Percentiles rank a stretch among this genome's conserved stretches.
Evolutionary conservation across 2,329 filamentous ascomycete species (phyloP).

Genomic region (Apiospora malaysiana): DNA sequence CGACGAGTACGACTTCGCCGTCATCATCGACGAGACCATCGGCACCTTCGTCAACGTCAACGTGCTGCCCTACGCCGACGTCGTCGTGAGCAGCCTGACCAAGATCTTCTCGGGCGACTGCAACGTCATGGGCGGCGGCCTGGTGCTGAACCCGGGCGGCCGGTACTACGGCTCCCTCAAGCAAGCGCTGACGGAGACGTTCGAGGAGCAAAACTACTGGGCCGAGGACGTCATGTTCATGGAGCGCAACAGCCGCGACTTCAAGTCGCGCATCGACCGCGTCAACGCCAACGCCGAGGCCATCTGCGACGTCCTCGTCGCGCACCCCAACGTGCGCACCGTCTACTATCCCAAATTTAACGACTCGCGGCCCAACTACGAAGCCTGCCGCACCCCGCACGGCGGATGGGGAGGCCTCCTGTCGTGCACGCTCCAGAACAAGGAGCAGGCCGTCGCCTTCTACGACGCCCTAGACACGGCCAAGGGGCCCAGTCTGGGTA

Average conservation of each 20-base stretch:
- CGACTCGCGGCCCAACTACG: slow-evolving; percentile 74
- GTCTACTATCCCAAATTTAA: slow-evolving; percentile 89
- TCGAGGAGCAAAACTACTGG: slow-evolving; percentile 91
- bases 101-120: slow-evolving; percentile 98
- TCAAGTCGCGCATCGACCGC: slow-evolving; percentile 78
- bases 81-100: slow-evolving; percentile 93
- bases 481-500: slow-evolving; percentile 93
- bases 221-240: slow-evolving; percentile 92
- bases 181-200: slow-evolving; percentile 65
- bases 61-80: slow-evolving; percentile 85
- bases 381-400: slow-evolving; percentile 72
- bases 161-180: slow-evolving; percentile 76
- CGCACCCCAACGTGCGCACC: slow-evolving; percentile 69
- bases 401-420: slow-evolving; percentile 92
- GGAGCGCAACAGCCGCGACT: slow-evolving; percentile 95
- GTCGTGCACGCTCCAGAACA: slow-evolving; percentile 78
- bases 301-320: slow-evolving; percentile 74
- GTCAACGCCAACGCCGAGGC: slow-evolving; percentile 87
- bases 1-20: slow-evolving; percentile 82
- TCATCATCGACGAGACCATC: slow-evolving; percentile 95
- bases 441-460: slow-evolving; percentile 76
- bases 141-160: slow-evolving; percentile 68
- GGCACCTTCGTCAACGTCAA: slow-evolving; percentile 97
- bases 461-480: slow-evolving; percentile 86
- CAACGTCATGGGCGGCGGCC: slow-evolving; percentile 94